Evolutionary conservation across 2,329 filamentous ascomycete species (phyloP).

Genomic region (Aschersonia sp.): DNA sequence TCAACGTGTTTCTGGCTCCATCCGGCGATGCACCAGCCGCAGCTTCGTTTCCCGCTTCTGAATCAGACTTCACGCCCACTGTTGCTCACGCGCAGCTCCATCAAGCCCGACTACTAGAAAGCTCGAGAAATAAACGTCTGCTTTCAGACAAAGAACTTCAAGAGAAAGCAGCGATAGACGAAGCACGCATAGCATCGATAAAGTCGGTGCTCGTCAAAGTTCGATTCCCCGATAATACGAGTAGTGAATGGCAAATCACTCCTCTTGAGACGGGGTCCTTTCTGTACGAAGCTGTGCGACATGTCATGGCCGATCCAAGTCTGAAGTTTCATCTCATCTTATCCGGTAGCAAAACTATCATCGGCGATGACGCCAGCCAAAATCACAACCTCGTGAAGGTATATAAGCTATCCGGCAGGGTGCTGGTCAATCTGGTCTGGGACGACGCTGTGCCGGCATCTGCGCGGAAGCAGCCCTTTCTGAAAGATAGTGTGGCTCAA

Average conservation of each 20-base stretch:
- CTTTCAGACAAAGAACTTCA: conserved; percentile 72
- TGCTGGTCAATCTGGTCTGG: conserved; percentile 69
- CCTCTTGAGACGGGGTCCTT: conserved; percentile 53
- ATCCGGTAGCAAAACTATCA: conserved; percentile 35
- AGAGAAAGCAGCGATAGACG: conserved; percentile 50
- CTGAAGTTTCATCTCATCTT: conserved; percentile 62
- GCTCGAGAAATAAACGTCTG: conserved; percentile 59
- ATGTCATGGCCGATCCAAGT: conserved; percentile 49
- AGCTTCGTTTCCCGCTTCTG: conserved; percentile 50
- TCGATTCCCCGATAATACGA: conserved; percentile 76
- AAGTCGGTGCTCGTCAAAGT: conserved; percentile 62
- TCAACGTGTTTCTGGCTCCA: conserved; percentile 68
- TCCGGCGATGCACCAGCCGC: conserved; percentile 61
- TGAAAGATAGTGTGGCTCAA: conserved; percentile 42
- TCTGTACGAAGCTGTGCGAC: conserved; percentile 61
- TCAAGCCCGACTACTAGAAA: conserved; percentile 50
- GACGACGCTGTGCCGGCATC: conserved; percentile 43
- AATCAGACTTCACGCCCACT: conserved; percentile 63
- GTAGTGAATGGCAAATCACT: conserved; percentile 57
- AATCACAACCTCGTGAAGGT: conserved; percentile 52
- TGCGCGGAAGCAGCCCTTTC: conserved; percentile 39
- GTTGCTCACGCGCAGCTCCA: conserved; percentile 63
- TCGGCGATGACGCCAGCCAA: conserved; percentile 30
- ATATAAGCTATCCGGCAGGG: conserved; percentile 54
- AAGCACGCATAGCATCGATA: conserved; percentile 50